Base-by-base conservation (phyloP, 2,329 filamentous ascomycete genomes). In the Paracoccidioides lutzii region DNA sequence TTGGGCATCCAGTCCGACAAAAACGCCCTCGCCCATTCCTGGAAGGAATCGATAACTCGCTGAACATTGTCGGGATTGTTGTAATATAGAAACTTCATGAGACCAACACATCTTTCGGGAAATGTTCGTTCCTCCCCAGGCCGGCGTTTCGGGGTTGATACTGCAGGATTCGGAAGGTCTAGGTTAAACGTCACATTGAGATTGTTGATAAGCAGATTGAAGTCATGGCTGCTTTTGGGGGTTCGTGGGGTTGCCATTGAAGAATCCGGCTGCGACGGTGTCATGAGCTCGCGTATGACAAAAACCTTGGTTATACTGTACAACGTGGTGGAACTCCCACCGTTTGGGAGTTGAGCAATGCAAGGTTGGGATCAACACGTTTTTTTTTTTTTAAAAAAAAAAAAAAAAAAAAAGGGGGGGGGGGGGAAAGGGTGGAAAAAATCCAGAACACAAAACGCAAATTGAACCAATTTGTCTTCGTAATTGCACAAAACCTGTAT, bases 151-250 rank as follows among this genome's bases (percentile, higher is more conserved):
- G 65, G 66, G 0, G 64, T 65, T 38, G 54, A 59, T 10, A 59
- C 0, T 42, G 53, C 1, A 60, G 62, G 44, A 64, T 64, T 2
- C 66, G 67, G 5, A 37, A 73, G 67, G 12, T 69, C 62, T 2
- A 73, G 60, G 2, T 61, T 62, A 59, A 66, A 74, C 37, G 61
- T 57, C 2, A 62, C 53, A 59, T 73, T 74, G 42, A 74, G 60
- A 3, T 53, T 35, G 33, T 67, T 58, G 49, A 73, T 65, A 8
- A 67, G 56, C 7, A 61, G 52, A 15, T 61, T 54, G 43, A 69
- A 60, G 38, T 62, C 60, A 37, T 59, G 46, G n/a, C 63, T 63
- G 40, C 55, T 62, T 37, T 58, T 62, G 8, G 45, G n/a, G 32
- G 53, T 57, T 38, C 28, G 45, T 28, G 54, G 42, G 30, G 49